phyloP scores from a whole-genome alignment of 1,284 basidiomycete species.

The Apiotrichum gracile region DNA sequence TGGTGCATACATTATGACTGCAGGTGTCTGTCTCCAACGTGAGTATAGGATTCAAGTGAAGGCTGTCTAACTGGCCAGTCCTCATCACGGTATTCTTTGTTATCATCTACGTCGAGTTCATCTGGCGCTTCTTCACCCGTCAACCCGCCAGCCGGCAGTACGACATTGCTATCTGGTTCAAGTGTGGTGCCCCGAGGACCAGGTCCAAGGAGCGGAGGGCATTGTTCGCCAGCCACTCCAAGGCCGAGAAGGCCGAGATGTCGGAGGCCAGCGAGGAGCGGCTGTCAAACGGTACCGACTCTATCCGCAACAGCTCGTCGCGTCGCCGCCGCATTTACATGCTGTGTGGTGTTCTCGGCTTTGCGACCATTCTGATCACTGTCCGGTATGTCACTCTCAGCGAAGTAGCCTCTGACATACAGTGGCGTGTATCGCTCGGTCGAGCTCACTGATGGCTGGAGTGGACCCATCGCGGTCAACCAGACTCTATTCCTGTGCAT shows the following conservation, averaged over 20 bases:
- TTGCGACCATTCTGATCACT: slow-evolving; percentile 34
- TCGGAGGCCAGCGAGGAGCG: not conserved
- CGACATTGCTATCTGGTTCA: slow-evolving; percentile 15
- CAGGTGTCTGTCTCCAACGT: slow-evolving; percentile 25
- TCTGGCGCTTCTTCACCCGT: slow-evolving; percentile 20
- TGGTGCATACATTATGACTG: slow-evolving; percentile 37
- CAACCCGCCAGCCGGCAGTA: slow-evolving; percentile 18
- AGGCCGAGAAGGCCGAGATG: not conserved
- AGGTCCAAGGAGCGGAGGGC: not conserved
- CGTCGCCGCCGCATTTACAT: not conserved
- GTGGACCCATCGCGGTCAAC: slow-evolving; percentile 33
- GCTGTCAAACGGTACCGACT: not conserved
- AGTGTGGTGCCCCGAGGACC: not conserved
- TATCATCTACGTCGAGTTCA: slow-evolving; percentile 26
- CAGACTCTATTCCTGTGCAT: slow-evolving; percentile 36
- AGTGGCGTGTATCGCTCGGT: slow-evolving; percentile 42
- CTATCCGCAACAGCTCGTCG: not conserved
- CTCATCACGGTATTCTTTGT: slow-evolving; percentile 38
- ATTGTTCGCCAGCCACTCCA: not conserved
- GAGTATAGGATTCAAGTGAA: not conserved
- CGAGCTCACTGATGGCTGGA: slow-evolving; percentile 42
- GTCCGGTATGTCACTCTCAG: slow-evolving; percentile 22
- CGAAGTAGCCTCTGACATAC: not conserved
- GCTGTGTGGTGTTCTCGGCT: slow-evolving; percentile 14
- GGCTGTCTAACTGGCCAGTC: slow-evolving; percentile 7